phyloP scores from a whole-genome alignment of 2,329 filamentous ascomycete species.

The Xylaria sp. region DNA sequence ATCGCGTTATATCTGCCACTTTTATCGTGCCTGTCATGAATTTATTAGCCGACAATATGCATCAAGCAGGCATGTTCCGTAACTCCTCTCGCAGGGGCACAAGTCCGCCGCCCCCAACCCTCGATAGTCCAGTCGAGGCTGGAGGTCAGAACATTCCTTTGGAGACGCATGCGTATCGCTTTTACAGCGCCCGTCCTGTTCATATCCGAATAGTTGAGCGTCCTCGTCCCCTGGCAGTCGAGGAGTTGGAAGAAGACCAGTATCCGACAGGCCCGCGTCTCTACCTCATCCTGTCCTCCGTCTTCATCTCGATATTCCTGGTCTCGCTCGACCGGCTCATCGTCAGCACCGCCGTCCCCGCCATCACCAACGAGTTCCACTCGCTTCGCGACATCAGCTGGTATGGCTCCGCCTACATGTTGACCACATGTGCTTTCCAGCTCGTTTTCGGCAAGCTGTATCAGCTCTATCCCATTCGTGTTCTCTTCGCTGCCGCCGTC shows the following conservation, averaged over 20 bases:
- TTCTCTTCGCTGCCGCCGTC: slow-evolving; percentile 31
- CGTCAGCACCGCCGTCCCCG: slow-evolving; percentile 37
- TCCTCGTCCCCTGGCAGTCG: not conserved
- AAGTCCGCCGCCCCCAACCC: too few species aligned
- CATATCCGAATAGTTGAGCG: too few species aligned
- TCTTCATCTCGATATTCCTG: slow-evolving; percentile 37
- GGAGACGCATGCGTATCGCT: too few species aligned
- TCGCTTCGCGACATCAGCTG: slow-evolving; percentile 37
- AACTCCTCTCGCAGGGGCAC: too few species aligned
- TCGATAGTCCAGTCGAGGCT: too few species aligned
- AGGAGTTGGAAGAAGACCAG: slow-evolving; percentile 21
- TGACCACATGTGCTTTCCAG: slow-evolving; percentile 37
- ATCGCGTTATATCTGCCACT: too few species aligned
- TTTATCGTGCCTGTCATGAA: too few species aligned
- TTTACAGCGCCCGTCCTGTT: too few species aligned
- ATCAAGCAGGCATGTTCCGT: too few species aligned
- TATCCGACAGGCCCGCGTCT: slow-evolving; percentile 34
- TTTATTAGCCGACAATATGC: too few species aligned
- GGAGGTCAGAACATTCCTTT: too few species aligned
- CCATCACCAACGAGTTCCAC: slow-evolving; percentile 37
- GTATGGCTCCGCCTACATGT: slow-evolving; percentile 37
- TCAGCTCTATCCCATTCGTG: slow-evolving; percentile 35
- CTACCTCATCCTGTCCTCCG: slow-evolving; percentile 31
- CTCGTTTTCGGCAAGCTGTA: slow-evolving; percentile 39
- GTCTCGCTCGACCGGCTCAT: slow-evolving; percentile 37